Conservation (phyloP, 139 green algal genomes). For the Pedinophyceae sp. region DNA sequence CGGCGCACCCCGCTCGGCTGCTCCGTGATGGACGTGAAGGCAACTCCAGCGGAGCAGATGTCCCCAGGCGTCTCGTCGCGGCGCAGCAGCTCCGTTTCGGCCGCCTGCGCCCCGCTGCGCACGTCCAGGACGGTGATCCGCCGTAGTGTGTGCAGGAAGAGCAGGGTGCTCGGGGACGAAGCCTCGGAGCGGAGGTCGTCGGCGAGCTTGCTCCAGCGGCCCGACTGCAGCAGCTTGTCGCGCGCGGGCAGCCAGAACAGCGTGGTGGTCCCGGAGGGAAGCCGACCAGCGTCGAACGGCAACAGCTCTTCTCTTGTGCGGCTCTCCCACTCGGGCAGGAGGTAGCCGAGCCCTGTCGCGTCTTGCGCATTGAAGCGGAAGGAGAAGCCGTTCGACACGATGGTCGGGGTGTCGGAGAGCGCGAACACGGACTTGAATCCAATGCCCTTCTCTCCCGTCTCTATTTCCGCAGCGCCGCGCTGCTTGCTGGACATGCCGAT, state of each 20-base stretch:
- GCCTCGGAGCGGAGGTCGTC: background rate
- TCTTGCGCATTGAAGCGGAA: slow-evolving; percentile 17
- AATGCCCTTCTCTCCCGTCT: too few species aligned
- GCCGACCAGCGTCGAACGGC: slow-evolving; percentile 9
- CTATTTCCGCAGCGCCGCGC: background rate
- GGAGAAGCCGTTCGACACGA: slow-evolving; percentile 10
- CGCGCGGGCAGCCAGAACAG: background rate
- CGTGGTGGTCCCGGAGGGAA: slow-evolving; percentile 1
- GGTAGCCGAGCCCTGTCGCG: slow-evolving; percentile 15
- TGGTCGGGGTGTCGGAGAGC: slow-evolving; percentile 5
- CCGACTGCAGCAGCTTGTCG: background rate
- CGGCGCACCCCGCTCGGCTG: too few species aligned
- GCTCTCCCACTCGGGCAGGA: slow-evolving; percentile 12
- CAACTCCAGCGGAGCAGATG: background rate
- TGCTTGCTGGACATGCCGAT: slow-evolving; percentile 14
- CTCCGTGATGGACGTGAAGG: too few species aligned
- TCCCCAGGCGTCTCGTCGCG: background rate
- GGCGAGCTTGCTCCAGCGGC: background rate
- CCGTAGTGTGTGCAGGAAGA: background rate
- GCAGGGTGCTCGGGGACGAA: background rate
- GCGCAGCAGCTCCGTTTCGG: background rate
- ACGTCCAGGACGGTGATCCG: too few species aligned
- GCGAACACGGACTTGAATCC: slow-evolving; percentile 25
- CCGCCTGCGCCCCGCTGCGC: too few species aligned
- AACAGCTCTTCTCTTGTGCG: slow-evolving; percentile 1